Evolutionary conservation across 2,329 filamentous ascomycete genomes (phyloP), one percentile per base, ranked within the genome.

Genomic region (Pseudogymnoascus sp.): DNA sequence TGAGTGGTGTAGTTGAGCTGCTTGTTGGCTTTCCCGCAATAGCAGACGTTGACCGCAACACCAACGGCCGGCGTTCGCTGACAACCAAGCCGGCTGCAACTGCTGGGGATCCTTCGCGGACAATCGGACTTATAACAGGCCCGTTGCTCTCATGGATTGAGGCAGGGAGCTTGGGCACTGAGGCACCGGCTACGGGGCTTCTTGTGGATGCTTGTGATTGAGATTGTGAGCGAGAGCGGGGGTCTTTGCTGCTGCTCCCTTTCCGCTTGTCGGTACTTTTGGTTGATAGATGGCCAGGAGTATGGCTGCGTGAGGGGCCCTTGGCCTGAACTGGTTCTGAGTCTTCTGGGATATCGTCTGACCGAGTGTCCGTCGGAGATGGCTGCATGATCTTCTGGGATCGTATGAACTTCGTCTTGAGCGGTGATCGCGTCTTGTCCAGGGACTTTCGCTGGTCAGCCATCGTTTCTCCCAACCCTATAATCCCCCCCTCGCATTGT

Each of bases 281-380:
- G 67, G 81, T 80, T 11, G 85, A 76, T 42, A 87, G 78, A 69
- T 86, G 84, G 63, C 84, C 84, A 1, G 84, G 84, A 1, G 84
- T 87, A 71, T 87, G 84, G 70, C 80, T 86, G 67, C 84, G 80
- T 59, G 79, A 74, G 65, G 73, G 62, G 72, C 70, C 16, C 70
- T 69, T 63, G 71, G 74, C 65, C 76, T 75, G 63, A 67, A 74
- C 64, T 71, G 63, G 62, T 61, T 76, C 74, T 31, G 72, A 72
- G 63, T 77, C 72, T 67, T 78, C 73, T 64, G 69, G 70, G 31
- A 73, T 73, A 65, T 73, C 73, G 63, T 72, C 71, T 63, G 71
- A 67, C 69, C 66, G 68, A 65, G 69, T 69, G 65, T 74, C 72
- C 65, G 74, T 70, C 62, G 77, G 71, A 59, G 76, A 74, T 65